Percentiles rank a stretch among this genome's conserved stretches.
These are phyloP conservation scores for Daldinia sp. DNA, from an alignment of 2,329 filamentous ascomycete species.

Conservation along the genomic window DNA sequence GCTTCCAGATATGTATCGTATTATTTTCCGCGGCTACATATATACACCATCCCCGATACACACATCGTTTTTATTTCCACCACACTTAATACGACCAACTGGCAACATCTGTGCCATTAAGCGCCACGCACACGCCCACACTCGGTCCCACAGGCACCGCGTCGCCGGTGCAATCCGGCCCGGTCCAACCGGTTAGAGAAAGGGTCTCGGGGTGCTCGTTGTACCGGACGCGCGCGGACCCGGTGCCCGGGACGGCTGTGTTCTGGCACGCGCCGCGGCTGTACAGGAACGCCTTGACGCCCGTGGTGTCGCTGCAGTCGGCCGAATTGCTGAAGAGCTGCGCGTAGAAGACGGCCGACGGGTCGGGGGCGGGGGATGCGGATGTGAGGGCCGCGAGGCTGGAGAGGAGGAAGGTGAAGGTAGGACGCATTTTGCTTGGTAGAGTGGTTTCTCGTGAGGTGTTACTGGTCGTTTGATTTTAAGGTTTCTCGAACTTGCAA, in stretches of 20 bases:
- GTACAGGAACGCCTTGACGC: slow-evolving; percentile 24
- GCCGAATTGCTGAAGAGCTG: neutral
- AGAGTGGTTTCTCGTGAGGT: neutral
- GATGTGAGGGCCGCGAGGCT: neutral
- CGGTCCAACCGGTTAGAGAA: slow-evolving; percentile 27
- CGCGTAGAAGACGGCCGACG: neutral
- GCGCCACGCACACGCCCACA: neutral
- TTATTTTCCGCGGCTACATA: no score
- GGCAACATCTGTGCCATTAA: neutral
- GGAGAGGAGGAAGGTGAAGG: neutral
- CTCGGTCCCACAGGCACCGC: neutral
- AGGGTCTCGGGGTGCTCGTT: slow-evolving; percentile 24
- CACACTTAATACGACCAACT: slow-evolving; percentile 4
- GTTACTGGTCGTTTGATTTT: neutral
- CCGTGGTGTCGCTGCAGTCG: slow-evolving; percentile 19
- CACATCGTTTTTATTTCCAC: neutral
- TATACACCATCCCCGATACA: neutral
- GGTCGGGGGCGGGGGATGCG: slow-evolving; percentile 2
- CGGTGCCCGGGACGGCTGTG: slow-evolving; percentile 13
- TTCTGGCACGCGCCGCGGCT: slow-evolving; percentile 31
- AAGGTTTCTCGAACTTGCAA: neutral
- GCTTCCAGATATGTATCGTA: no score
- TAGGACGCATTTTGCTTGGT: neutral
- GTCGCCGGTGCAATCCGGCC: slow-evolving; percentile 12
- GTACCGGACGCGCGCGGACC: slow-evolving; percentile 25